Conservation (phyloP, 352 stramenopile species). For the Phytophthora boehmeriae region DNA sequence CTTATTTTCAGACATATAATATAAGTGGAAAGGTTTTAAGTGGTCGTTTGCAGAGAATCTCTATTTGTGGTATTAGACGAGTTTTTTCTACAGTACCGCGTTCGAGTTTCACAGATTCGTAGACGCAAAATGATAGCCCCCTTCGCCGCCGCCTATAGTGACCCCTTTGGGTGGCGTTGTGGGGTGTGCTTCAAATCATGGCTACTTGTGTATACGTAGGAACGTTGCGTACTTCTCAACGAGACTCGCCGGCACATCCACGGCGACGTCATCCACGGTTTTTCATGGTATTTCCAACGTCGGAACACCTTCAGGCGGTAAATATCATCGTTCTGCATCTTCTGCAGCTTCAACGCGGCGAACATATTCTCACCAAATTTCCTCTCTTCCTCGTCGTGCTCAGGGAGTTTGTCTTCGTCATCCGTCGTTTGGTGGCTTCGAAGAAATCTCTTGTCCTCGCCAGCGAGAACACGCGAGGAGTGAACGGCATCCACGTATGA, state of each 20-base stretch:
- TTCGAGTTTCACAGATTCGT: constrained; percentile 6
- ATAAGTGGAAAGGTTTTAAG: no score
- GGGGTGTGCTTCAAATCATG: constrained; percentile 1
- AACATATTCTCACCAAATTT: constrained; percentile 1
- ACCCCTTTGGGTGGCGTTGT: constrained; percentile 1
- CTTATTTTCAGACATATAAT: no score
- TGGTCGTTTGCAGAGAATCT: constrained; percentile 5
- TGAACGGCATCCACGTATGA: constrained; percentile 16
- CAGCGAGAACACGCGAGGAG: constrained; percentile 15
- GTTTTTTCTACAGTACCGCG: constrained; percentile 5
- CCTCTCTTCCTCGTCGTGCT: constrained; percentile 22
- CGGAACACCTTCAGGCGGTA: constrained; percentile 9
- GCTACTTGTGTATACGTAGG: constrained; percentile 4
- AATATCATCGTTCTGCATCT: constrained; percentile 2
- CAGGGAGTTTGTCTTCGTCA: constrained; percentile 8
- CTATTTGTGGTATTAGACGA: constrained; percentile 6
- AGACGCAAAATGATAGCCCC: neutral
- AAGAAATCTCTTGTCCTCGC: constrained; percentile 16
- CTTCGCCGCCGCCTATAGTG: constrained; percentile 5
- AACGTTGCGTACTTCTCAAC: neutral
- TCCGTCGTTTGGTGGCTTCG: constrained; percentile 10
- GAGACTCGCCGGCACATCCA: neutral
- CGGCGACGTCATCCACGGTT: neutral
- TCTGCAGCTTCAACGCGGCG: constrained; percentile 4
- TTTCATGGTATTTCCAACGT: constrained; percentile 8